phyloP scores from a whole-genome alignment of 352 stramenopile species.

The Phytophthora cactorum region DNA sequence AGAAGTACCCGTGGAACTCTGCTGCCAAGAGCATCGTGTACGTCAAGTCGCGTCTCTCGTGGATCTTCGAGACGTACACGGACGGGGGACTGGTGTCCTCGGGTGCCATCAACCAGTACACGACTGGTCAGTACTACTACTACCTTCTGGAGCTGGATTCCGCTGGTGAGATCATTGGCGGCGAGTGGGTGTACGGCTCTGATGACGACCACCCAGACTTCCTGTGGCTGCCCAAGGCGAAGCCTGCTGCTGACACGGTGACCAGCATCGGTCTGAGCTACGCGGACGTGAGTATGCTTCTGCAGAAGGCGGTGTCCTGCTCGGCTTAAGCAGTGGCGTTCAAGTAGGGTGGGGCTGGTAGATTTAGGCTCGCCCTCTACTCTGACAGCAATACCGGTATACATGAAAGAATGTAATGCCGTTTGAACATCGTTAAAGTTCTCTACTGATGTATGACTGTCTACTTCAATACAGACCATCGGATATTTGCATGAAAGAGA shows the following conservation, averaged over 20 bases:
- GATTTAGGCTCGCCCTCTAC: background rate
- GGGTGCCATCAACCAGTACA: constrained; percentile 32
- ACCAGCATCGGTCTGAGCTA: constrained; percentile 31
- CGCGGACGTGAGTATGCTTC: constrained; percentile 27
- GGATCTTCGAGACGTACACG: constrained; percentile 49
- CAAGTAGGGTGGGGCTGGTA: background rate
- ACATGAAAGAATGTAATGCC: background rate
- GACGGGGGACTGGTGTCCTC: constrained; percentile 40
- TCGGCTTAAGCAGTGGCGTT: background rate
- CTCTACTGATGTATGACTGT: too few species aligned
- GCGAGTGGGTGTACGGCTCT: constrained; percentile 48
- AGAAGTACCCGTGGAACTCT: constrained; percentile 57
- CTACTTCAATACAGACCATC: too few species aligned
- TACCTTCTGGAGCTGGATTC: constrained; percentile 49
- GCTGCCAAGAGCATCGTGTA: constrained; percentile 46
- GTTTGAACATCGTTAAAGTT: too few species aligned
- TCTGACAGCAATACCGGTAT: background rate
- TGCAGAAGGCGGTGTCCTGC: constrained; percentile 22
- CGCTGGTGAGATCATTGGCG: constrained; percentile 41
- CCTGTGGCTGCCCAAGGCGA: constrained; percentile 40
- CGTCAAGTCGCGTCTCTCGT: constrained; percentile 47
- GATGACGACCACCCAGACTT: constrained; percentile 45
- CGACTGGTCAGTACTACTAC: constrained; percentile 35
- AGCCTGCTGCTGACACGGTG: constrained; percentile 28
- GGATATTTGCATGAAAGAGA: too few species aligned